Conservation (phyloP, 2,329 filamentous ascomycete genomes). For the Diaporthe capsici region DNA sequence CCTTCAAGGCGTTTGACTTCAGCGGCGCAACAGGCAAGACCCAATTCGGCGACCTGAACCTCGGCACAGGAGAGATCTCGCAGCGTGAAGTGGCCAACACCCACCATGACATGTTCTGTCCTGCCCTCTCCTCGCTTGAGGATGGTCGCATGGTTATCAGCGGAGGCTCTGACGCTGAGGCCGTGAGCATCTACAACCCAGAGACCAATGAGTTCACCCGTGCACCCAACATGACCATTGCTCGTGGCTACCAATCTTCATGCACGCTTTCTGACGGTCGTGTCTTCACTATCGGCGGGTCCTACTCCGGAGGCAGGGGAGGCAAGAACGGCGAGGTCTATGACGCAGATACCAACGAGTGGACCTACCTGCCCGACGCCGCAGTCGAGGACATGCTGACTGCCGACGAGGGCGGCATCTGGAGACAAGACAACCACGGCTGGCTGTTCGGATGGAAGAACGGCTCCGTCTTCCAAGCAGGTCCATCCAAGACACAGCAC, state of each 20-base stretch:
- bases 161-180: constrained; percentile 53
- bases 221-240: constrained; percentile 59
- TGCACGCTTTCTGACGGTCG: constrained; percentile 65
- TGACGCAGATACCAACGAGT: constrained; percentile 59
- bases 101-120: constrained; percentile 70
- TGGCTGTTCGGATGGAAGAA: constrained; percentile 63
- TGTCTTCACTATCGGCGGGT: constrained; percentile 72
- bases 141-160: constrained; percentile 66
- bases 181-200: constrained; percentile 59
- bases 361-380: constrained; percentile 60
- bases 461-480: constrained; percentile 67
- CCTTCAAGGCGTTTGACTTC: constrained; percentile 42
- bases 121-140: constrained; percentile 65
- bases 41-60: constrained; percentile 42
- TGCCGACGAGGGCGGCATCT: constrained; percentile 57
- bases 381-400: constrained; percentile 66
- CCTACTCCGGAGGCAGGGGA: constrained; percentile 60
- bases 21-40: constrained; percentile 43
- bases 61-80: constrained; percentile 46
- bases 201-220: constrained; percentile 54
- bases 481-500: constrained; percentile 67
- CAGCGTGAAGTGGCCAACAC: constrained; percentile 56
- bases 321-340: constrained; percentile 71
- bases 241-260: constrained; percentile 67
- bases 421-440: constrained; percentile 65